Conservation (phyloP, 2,329 filamentous ascomycete species). For the Lasiodiplodia hormozganensis region DNA sequence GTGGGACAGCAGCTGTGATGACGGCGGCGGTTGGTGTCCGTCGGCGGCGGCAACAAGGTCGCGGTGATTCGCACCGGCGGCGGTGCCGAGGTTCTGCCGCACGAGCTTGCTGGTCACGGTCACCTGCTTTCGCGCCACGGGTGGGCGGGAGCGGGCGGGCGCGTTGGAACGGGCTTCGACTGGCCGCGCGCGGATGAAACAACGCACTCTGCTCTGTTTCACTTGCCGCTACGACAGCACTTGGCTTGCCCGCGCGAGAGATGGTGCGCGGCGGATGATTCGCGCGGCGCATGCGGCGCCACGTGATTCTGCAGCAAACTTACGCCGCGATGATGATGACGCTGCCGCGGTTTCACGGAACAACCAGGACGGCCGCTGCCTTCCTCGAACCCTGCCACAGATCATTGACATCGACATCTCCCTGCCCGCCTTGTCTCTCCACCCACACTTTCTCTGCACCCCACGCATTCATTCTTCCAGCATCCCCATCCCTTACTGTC, state of each 20-base stretch:
- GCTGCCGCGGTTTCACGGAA: conserved; percentile 16
- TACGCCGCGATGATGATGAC: conserved; percentile 21
- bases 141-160: conserved; percentile 3
- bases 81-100: neutral
- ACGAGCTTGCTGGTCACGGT: neutral
- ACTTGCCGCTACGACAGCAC: conserved; percentile 2
- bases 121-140: conserved; percentile 25
- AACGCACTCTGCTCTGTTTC: conserved; percentile 11
- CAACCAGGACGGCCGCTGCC: conserved; percentile 5
- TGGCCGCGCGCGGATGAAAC: neutral
- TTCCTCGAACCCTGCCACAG: conserved; percentile 24
- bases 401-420: conserved; percentile 26
- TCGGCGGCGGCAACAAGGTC: conserved; percentile 16
- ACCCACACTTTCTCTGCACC: neutral
- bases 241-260: neutral
- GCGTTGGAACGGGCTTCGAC: neutral
- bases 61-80: neutral
- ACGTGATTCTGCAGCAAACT: conserved; percentile 20
- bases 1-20: conserved; percentile 18
- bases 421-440: conserved; percentile 13
- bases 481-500: neutral
- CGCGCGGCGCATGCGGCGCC: conserved; percentile 5
- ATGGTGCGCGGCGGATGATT: neutral
- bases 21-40: conserved; percentile 16
- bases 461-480: neutral